Evolutionary conservation across 164 flowering plant genomes (phyloP).

Genomic region (Vitis rotundifolia): DNA sequence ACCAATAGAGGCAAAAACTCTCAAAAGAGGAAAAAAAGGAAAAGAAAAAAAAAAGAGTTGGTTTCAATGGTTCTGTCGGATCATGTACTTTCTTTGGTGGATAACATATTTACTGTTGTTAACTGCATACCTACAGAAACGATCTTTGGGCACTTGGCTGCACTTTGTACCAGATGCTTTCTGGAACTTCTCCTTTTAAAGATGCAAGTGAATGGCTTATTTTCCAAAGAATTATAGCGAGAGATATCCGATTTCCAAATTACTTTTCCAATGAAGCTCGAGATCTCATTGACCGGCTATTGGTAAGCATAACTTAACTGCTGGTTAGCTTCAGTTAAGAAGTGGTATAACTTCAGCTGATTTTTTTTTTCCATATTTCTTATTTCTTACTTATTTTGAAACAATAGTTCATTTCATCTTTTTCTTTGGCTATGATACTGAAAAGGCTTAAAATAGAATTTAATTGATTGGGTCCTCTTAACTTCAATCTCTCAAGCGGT

Average conservation of each 20-base stretch:
- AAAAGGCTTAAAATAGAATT: too few species aligned
- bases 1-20: too few species aligned
- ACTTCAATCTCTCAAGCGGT: too few species aligned
- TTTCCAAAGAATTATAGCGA: conserved; percentile 92
- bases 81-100: conserved; percentile 1
- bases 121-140: conserved; percentile 59
- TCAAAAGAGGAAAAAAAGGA: too few species aligned
- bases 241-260: conserved; percentile 85
- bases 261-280: conserved; percentile 81
- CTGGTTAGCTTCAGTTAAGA: background rate
- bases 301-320: conserved; percentile 50
- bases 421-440: too few species aligned
- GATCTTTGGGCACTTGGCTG: conserved; percentile 99
- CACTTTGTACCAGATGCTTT: conserved; percentile 99
- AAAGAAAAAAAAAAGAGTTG: too few species aligned
- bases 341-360: too few species aligned
- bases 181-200: conserved; percentile 97
- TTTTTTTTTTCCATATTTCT: too few species aligned
- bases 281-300: conserved; percentile 82
- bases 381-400: too few species aligned
- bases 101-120: conserved; percentile 16
- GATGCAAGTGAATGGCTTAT: conserved; percentile 99
- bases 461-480: too few species aligned
- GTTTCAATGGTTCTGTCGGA: too few species aligned
- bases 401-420: too few species aligned